Evolutionary conservation across 768 basidiomycete genomes (phyloP), one percentile per base, ranked within the genome.

Genomic region (Peribolospora kevripleyi): DNA sequence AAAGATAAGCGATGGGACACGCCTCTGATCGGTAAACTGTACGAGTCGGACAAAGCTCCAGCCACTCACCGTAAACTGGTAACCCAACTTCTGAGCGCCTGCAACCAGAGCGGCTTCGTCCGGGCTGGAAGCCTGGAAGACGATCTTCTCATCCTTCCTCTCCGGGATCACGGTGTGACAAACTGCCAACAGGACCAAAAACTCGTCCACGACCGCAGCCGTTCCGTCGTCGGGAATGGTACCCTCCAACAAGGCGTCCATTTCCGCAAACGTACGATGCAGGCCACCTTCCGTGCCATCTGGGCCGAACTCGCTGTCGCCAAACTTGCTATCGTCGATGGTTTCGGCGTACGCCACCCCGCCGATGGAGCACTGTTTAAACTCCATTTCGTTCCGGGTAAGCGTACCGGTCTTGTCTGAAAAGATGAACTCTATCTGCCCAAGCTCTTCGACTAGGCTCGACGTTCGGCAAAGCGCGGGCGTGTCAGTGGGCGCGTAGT

Each of bases 131-230:
- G 93, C 93, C 66, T 98, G 93, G 63, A 81, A 98, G 7, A 80
- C 72, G 59, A 84, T 82, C 73, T 88, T 91, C n/a, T 76, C 88
- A 39, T 72, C 72, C 57, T 84, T 78, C 54, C 80, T 68, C 69
- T 97, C 93, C 2, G 93, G 93, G 62, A 97, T 97, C 61, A 98
- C 93, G 0, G 93, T 97, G 65, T 98, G 93, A 61, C 93, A 98
- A 42, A 97, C 88, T 2, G 91, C 82, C 51, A 97, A 73, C 25
- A 95, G 72, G 0, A 81, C 77, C 63, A 95, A 66, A 57, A 87
- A 81, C 62, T 86, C 82, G 57, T 71, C 67, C 48, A 82, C 67
- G 14, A 79, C 72, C 42, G 75, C 74, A 5, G 61, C 53, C 52
- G 51, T 53, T 50, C 59, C 59, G 36, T 56, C 54, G 3, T 3